These are phyloP conservation scores for Bisporella sp. DNA, from an alignment of 2,329 filamentous ascomycete species.

Conservation along the genomic window DNA sequence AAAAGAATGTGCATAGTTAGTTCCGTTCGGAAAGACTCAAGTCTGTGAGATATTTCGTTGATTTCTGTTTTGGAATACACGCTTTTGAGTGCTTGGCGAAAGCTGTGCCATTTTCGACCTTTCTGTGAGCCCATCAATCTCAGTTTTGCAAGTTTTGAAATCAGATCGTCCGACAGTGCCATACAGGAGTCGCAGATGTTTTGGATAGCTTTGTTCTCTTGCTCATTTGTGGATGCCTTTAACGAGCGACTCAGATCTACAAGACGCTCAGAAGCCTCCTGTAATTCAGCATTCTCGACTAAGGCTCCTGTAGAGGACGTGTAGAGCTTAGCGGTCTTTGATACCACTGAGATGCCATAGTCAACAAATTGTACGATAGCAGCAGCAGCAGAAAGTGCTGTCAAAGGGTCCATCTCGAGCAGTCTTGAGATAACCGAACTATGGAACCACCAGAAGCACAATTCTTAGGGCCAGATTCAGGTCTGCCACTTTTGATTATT, in stretches of 20 bases:
- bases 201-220: not conserved
- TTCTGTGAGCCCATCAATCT: slow-evolving; percentile 3
- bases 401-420: not conserved
- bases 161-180: slow-evolving; percentile 2
- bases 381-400: slow-evolving; percentile 1
- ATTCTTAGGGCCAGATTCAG: not conserved
- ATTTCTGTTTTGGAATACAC: slow-evolving; percentile 12
- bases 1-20: slow-evolving; percentile 1
- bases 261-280: not conserved
- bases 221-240: not conserved
- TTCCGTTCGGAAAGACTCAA: slow-evolving; percentile 2
- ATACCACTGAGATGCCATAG: slow-evolving; percentile 3
- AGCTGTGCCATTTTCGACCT: slow-evolving; percentile 14
- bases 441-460: not conserved
- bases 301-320: not conserved
- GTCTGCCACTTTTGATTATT: not conserved
- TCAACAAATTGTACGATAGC: slow-evolving; percentile 1
- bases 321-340: slow-evolving; percentile 3
- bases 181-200: not conserved
- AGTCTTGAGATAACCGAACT: not conserved
- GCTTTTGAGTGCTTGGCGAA: slow-evolving; percentile 13
- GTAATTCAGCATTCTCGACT: not conserved
- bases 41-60: slow-evolving; percentile 1
- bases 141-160: slow-evolving; percentile 1
- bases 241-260: not conserved